Conservation (phyloP, 164 flowering plant genomes). For the Magnolia sinica region DNA sequence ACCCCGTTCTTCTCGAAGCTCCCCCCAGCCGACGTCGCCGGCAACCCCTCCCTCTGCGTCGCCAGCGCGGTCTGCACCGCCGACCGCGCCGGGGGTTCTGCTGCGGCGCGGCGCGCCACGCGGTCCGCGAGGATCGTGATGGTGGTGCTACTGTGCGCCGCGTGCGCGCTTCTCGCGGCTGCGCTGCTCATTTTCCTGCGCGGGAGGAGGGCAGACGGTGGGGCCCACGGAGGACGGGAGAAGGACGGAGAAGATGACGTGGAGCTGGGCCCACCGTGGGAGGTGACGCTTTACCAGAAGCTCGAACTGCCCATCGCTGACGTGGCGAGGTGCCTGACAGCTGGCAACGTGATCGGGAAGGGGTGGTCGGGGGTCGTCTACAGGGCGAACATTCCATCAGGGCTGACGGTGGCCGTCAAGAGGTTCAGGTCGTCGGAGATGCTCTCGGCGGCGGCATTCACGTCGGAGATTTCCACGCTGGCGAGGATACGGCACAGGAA, state of each 20-base stretch:
- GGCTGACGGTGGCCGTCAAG: slow-evolving; percentile 74
- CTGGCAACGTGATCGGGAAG: slow-evolving; percentile 78
- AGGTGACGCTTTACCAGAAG: slow-evolving; percentile 81
- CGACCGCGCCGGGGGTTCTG: slow-evolving; percentile 7
- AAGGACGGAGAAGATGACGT: slow-evolving; percentile 26
- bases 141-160: slow-evolving; percentile 59
- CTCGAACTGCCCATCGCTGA: slow-evolving; percentile 71
- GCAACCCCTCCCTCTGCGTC: slow-evolving; percentile 61
- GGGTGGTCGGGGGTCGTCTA: slow-evolving; percentile 97
- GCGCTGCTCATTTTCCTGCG: slow-evolving; percentile 54
- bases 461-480: slow-evolving; percentile 70
- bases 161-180: slow-evolving; percentile 55
- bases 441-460: slow-evolving; percentile 52
- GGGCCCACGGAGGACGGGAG: slow-evolving; percentile 27
- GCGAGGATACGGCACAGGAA: slow-evolving; percentile 87
- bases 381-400: slow-evolving; percentile 53
- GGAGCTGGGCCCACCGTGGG: slow-evolving; percentile 77
- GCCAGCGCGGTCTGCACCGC: slow-evolving; percentile 36
- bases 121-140: slow-evolving; percentile 44
- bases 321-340: slow-evolving; percentile 52
- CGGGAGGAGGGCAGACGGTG: slow-evolving; percentile 21
- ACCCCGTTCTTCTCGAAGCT: slow-evolving; percentile 78
- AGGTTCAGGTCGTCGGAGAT: slow-evolving; percentile 76
- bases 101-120: slow-evolving; percentile 22
- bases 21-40: slow-evolving; percentile 57